Evolutionary conservation across 164 flowering plant species (phyloP), one percentile per base, ranked within the genome.

Genomic region (Chloranthus sessilifolius): DNA sequence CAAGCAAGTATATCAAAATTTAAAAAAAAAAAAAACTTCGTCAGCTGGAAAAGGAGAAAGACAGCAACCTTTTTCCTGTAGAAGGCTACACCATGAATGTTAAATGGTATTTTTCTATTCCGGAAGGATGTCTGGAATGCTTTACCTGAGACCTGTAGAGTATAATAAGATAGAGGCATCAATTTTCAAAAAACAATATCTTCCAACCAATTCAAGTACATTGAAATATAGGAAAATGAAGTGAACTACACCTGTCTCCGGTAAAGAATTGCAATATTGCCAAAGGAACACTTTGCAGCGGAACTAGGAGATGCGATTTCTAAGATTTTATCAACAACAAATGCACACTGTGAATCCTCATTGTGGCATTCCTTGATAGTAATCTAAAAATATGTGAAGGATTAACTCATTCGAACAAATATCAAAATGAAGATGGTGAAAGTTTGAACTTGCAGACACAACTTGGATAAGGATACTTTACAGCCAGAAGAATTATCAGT

Each of bases 81-180:
- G 55, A 91, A 83, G 46, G 98, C 98, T 55, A 91, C 96, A 25
- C 98, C 96, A 68, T 91, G 98, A 43, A 71, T 45, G 37, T 91
- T 91, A 53, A 91, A 91, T 15, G 98, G 98, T 60, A 91, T 83
- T 67, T 77, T 81, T 63, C 98, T 77, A 27, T 63, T 56, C 22
- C 98, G 91, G 37, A 91, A 87, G 31, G 80, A 75, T 52, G 72
- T 50, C 67, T 91, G 98, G 60, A 91, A 87, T 16, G 65, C 65
- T 73, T 73, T 85, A 43, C 98, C 98, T 40, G 96, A 75, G 23
- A 87, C 83, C 98, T 91, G 76, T 16, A 21, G 19, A 17, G 38
- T 38, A 47, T 17, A 50, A 20, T 5, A 36, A 30, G 21, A 44
- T 7, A 20, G 35, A 40, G 3, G 4, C 28, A 48, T 1, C 14